Percentiles rank a stretch among this genome's conserved stretches.
Conservation (phyloP, 1,284 basidiomycete species). For the Vanrija sp. region DNA sequence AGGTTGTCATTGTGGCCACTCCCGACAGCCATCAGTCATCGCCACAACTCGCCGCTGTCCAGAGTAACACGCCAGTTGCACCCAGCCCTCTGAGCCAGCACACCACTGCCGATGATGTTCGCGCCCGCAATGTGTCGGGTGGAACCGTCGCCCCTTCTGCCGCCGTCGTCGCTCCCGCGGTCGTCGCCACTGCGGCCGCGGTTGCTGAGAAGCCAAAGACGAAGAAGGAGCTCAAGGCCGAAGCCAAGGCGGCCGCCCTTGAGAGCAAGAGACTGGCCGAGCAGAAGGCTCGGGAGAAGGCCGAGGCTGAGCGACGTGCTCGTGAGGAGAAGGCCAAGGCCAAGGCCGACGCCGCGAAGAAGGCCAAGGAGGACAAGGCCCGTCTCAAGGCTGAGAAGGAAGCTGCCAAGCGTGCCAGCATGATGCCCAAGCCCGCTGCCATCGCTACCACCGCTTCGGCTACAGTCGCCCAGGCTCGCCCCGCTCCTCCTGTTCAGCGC, state of each 20-base stretch:
- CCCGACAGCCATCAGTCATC: conserved; percentile 3
- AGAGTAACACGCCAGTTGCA: conserved; percentile 11
- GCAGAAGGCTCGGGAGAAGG: conserved; percentile 11
- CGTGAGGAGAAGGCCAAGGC: conserved; percentile 22
- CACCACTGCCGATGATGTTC: conserved; percentile 16
- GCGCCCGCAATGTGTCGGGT: neutral
- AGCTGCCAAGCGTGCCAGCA: neutral
- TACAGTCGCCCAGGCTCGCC: neutral
- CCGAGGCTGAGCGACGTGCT: neutral
- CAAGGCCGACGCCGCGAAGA: conserved; percentile 15
- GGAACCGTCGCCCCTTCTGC: neutral
- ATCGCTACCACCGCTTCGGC: neutral
- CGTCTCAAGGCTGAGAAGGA: conserved; percentile 18
- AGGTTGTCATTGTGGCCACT: neutral
- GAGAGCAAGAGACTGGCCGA: conserved; percentile 4
- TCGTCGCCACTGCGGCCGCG: neutral
- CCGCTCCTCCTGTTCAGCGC: neutral
- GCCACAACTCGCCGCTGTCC: conserved; percentile 4
- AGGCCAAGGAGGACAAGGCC: conserved; percentile 16
- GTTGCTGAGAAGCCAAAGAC: conserved; percentile 53
- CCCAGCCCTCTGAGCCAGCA: conserved; percentile 34
- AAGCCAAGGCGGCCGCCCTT: conserved; percentile 50
- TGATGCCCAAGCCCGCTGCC: neutral
- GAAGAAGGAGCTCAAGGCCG: conserved; percentile 69
- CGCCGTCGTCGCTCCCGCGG: neutral